These are phyloP conservation scores for Annulohypoxylon nitens DNA, from an alignment of 495 filamentous ascomycete species.

Conservation along the genomic window DNA sequence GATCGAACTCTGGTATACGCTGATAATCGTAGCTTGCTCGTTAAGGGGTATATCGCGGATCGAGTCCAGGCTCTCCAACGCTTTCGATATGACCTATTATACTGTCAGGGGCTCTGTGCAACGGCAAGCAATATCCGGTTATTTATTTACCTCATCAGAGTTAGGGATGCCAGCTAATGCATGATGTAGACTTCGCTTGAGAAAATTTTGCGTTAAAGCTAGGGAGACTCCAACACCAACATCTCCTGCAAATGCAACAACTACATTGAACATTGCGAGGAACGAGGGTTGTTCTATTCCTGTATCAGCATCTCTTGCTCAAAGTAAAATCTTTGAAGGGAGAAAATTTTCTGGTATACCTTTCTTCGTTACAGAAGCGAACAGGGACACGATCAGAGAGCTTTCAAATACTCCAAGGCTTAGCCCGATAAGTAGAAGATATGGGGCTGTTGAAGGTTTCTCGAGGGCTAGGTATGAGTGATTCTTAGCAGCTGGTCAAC, in stretches of 20 bases:
- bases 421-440: slow-evolving; percentile 3
- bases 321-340: background rate
- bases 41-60: background rate
- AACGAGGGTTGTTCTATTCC: background rate
- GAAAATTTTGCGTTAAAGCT: background rate
- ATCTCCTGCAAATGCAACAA: slow-evolving; percentile 12
- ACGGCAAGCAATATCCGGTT: no score
- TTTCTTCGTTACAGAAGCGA: slow-evolving; percentile 1
- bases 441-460: background rate
- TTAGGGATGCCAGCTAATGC: background rate
- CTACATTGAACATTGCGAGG: slow-evolving; percentile 6
- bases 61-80: slow-evolving; percentile 4
- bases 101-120: background rate
- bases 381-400: slow-evolving; percentile 12
- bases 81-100: slow-evolving; percentile 9
- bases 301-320: background rate
- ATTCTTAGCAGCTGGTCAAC: background rate
- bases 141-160: background rate
- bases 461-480: background rate
- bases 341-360: background rate
- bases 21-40: slow-evolving; percentile 5
- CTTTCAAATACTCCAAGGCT: slow-evolving; percentile 11
- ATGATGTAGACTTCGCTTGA: background rate
- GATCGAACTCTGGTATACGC: background rate
- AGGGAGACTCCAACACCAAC: slow-evolving; percentile 11